A percentile compares a stretch with the other conserved stretches of the same genome.
phyloP scores from a whole-genome alignment of 163 green algal species.

The Scenedesmus sp. region DNA sequence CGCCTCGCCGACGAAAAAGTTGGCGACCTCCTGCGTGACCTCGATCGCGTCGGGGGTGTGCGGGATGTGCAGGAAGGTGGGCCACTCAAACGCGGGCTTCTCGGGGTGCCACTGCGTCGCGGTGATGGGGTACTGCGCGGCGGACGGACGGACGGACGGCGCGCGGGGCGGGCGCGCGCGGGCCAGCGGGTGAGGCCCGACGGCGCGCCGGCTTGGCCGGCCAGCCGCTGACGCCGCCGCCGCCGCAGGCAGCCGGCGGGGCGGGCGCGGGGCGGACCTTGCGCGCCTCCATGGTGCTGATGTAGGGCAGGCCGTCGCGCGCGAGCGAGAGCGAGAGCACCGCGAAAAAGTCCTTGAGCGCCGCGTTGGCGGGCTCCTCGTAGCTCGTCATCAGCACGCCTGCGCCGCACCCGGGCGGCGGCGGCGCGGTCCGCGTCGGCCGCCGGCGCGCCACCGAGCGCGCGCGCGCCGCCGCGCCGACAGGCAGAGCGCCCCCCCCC shows the following conservation, averaged over 20 bases:
- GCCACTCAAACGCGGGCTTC: conserved; percentile 93
- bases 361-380: conserved; percentile 60
- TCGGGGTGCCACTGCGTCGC: conserved; percentile 87
- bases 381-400: conserved; percentile 70
- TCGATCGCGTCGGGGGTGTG: conserved; percentile 77
- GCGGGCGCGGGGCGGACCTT: conserved; percentile 30
- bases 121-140: conserved; percentile 72
- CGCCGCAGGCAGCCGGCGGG: background rate
- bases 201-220: too few species aligned
- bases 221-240: too few species aligned
- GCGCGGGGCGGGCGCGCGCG: background rate
- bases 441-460: background rate
- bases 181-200: background rate
- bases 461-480: background rate
- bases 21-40: conserved; percentile 70
- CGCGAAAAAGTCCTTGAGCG: conserved; percentile 73
- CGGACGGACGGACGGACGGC: background rate
- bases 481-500: background rate
- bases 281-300: conserved; percentile 79
- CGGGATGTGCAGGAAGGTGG: conserved; percentile 76
- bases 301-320: conserved; percentile 69
- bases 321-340: conserved; percentile 76
- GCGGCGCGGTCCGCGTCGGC: background rate
- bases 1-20: conserved; percentile 80
- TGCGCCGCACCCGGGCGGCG: conserved; percentile 42